phyloP scores from a whole-genome alignment of 2,329 filamentous ascomycete species.

The Apiospora kogelbergensis region DNA sequence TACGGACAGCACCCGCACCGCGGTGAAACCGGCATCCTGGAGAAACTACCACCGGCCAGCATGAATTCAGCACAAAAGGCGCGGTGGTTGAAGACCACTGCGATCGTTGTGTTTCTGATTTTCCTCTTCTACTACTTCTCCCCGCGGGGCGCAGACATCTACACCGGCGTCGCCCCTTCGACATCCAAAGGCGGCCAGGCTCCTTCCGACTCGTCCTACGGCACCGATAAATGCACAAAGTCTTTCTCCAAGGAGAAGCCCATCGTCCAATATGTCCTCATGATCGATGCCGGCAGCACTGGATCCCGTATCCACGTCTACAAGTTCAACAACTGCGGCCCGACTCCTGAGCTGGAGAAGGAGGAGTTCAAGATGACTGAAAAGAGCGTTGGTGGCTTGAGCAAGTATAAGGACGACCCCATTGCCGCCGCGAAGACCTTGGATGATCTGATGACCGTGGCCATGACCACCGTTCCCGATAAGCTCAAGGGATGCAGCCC shows the following conservation, averaged over 20 bases:
- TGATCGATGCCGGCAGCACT: slow-evolving; percentile 98
- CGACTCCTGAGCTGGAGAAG: slow-evolving; percentile 89
- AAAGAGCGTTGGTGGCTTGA: slow-evolving; percentile 80
- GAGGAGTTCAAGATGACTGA: slow-evolving; percentile 94
- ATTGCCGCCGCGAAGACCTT: slow-evolving; percentile 86
- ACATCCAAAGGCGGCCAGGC: slow-evolving; percentile 45
- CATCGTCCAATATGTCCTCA: slow-evolving; percentile 94
- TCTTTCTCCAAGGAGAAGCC: slow-evolving; percentile 87
- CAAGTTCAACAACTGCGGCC: slow-evolving; percentile 97
- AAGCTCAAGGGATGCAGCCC: slow-evolving; percentile 90
- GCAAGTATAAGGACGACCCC: slow-evolving; percentile 83
- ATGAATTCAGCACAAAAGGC: slow-evolving; percentile 65
- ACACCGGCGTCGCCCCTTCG: slow-evolving; percentile 42
- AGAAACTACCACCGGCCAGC: slow-evolving; percentile 56
- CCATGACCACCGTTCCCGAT: slow-evolving; percentile 81
- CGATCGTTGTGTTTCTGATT: slow-evolving; percentile 59
- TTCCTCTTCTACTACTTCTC: slow-evolving; percentile 65
- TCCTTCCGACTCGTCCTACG: slow-evolving; percentile 61
- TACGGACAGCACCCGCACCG: slow-evolving; percentile 23
- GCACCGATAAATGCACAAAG: slow-evolving; percentile 75
- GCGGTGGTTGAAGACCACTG: slow-evolving; percentile 65
- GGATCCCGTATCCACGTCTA: slow-evolving; percentile 98
- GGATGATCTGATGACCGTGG: slow-evolving; percentile 83
- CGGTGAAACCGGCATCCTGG: slow-evolving; percentile 47
- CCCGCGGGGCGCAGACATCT: slow-evolving; percentile 56